Conservation (phyloP, 108 stramenopile species). For the Thalassiosira profunda region DNA sequence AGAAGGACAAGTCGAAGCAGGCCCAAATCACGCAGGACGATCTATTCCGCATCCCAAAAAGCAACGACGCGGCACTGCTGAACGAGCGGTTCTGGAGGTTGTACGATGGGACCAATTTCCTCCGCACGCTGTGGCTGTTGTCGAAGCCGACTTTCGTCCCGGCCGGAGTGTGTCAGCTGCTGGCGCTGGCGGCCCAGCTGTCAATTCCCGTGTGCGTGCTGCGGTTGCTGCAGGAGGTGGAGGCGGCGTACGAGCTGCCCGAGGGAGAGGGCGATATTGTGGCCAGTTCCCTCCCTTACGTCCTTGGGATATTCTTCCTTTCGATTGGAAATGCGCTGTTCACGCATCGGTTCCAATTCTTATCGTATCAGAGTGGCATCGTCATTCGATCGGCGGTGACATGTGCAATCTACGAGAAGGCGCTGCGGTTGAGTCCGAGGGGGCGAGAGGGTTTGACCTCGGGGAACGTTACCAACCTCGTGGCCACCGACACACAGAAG, state of each 20-base stretch:
- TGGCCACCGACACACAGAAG: slow-evolving; percentile 82
- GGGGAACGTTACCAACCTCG: slow-evolving; percentile 73
- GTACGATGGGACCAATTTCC: slow-evolving; percentile 16
- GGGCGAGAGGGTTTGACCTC: slow-evolving; percentile 62
- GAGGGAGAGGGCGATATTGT: slow-evolving; percentile 29
- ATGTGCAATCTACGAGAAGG: slow-evolving; percentile 58
- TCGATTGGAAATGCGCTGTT: slow-evolving; percentile 60
- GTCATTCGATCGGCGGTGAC: slow-evolving; percentile 58
- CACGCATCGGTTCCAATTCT: slow-evolving; percentile 71
- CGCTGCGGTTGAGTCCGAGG: slow-evolving; percentile 55
- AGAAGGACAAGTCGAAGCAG: slow-evolving; percentile 9
- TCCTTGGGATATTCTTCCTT: slow-evolving; percentile 45
- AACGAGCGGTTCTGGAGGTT: slow-evolving; percentile 10
- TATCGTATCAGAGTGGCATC: slow-evolving; percentile 67
- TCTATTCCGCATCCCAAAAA: slow-evolving; percentile 35
- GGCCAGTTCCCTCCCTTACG: slow-evolving; percentile 41
- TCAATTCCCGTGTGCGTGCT: slow-evolving; percentile 68
- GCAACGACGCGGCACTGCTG: slow-evolving; percentile 9
- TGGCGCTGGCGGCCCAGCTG: slow-evolving; percentile 61
- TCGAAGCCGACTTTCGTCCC: slow-evolving; percentile 53
- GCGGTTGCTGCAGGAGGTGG: slow-evolving; percentile 57
- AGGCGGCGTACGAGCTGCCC: slow-evolving; percentile 9
- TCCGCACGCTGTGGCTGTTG: slow-evolving; percentile 56
- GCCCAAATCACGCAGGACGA: slow-evolving; percentile 49
- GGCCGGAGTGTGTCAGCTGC: slow-evolving; percentile 67